Evolutionary conservation across 2,329 filamentous ascomycete species (phyloP).

Genomic region (Leptographium wingfieldii): DNA sequence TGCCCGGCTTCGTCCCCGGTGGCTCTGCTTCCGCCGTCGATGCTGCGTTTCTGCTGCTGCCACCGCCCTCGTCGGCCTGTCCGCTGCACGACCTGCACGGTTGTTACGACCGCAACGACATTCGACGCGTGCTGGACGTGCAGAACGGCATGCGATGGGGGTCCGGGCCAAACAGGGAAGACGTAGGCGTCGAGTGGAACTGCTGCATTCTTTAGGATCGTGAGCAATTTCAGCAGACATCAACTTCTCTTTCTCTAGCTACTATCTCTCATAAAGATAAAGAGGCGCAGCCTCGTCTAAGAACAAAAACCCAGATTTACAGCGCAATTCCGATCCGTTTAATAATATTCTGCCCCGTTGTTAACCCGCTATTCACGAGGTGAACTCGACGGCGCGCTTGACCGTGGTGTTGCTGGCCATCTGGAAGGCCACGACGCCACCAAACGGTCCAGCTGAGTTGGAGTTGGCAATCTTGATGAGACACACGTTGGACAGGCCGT

Average conservation of each 20-base stretch:
- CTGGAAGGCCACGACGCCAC: constrained; percentile 27
- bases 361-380: neutral
- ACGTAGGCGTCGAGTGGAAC: constrained; percentile 24
- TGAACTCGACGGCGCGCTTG: neutral
- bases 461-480: constrained; percentile 30
- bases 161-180: constrained; percentile 26
- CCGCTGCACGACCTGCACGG: constrained; percentile 27
- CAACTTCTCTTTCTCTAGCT: neutral
- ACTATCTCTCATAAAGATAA: neutral
- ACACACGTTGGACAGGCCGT: constrained; percentile 23
- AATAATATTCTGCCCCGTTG: neutral
- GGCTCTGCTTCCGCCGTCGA: neutral
- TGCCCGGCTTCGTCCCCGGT: neutral
- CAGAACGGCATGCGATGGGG: constrained; percentile 35
- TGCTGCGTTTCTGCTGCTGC: constrained; percentile 6
- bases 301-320: neutral
- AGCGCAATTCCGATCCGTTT: neutral
- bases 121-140: constrained; percentile 32
- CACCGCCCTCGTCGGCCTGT: constrained; percentile 18
- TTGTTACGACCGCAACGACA: constrained; percentile 33
- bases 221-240: neutral
- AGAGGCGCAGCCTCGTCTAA: neutral
- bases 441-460: constrained; percentile 27
- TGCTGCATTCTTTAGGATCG: constrained; percentile 24
- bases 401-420: constrained; percentile 15